These are phyloP conservation scores for Scheffersomyces titani DNA, from an alignment of 1,139 yeast genomes.

Conservation along the genomic window DNA sequence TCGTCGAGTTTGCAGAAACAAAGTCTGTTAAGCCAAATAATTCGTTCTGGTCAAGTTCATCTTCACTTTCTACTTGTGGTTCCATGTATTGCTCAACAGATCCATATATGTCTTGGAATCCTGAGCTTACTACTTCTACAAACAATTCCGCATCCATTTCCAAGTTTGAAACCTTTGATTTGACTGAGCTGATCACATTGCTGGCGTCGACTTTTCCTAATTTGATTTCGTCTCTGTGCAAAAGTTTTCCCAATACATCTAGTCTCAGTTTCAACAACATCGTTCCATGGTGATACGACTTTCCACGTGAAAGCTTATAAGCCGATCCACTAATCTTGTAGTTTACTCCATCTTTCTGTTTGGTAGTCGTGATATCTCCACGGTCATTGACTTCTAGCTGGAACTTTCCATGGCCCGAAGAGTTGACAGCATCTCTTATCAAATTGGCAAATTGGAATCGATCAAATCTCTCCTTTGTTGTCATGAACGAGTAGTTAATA, in stretches of 20 bases:
- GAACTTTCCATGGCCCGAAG: conserved; percentile 19
- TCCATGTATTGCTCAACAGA: conserved; percentile 4
- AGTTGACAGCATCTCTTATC: conserved; percentile 54
- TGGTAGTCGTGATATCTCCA: conserved; percentile 69
- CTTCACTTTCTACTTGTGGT: conserved; percentile 14
- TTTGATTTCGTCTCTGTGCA: conserved; percentile 48
- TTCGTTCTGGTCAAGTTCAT: conserved; percentile 30
- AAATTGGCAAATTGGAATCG: conserved; percentile 60
- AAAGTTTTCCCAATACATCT: conserved; percentile 53
- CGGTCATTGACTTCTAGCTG: conserved; percentile 59
- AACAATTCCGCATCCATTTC: conserved; percentile 49
- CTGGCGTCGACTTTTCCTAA: conserved; percentile 55
- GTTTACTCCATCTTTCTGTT: conserved; percentile 25
- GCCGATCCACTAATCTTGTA: conserved; percentile 89
- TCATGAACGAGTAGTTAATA: conserved; percentile 81
- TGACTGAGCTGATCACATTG: conserved; percentile 72
- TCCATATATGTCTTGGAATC: conserved; percentile 45
- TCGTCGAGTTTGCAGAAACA: conserved; percentile 16
- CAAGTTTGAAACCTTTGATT: conserved; percentile 72
- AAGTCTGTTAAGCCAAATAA: conserved; percentile 39
- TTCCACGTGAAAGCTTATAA: conserved; percentile 78
- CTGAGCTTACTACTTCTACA: conserved; percentile 43
- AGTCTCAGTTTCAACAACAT: conserved; percentile 77
- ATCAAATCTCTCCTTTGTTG: conserved; percentile 66
- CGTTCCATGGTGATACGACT: conserved; percentile 94